A percentile compares a stretch with the other conserved stretches of the same genome.
Conservation (phyloP, 1,284 basidiomycete genomes). For the Kalmanozyma brasiliensis region DNA sequence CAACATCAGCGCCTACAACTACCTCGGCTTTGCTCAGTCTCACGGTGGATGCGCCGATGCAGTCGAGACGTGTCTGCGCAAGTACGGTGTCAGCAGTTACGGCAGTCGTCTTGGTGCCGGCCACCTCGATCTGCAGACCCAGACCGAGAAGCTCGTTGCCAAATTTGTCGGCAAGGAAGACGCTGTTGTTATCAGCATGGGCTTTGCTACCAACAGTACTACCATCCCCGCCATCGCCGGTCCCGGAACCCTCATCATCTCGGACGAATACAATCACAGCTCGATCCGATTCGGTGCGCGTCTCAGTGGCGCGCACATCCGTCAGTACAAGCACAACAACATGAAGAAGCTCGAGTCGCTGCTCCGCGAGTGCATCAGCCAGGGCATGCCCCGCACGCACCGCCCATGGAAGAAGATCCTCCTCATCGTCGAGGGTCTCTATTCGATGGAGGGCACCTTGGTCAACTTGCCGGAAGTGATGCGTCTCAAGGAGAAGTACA, state of each 20-base stretch:
- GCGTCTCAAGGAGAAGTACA: conserved; percentile 93
- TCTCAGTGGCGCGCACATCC: conserved; percentile 85
- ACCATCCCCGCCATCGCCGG: conserved; percentile 89
- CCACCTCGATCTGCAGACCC: conserved; percentile 82
- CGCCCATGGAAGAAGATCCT: conserved; percentile 99
- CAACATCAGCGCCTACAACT: conserved; percentile 99
- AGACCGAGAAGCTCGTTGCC: conserved; percentile 87
- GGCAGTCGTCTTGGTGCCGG: conserved; percentile 85
- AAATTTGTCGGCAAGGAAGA: conserved; percentile 90
- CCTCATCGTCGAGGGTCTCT: conserved; percentile 92
- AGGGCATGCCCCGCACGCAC: conserved; percentile 96
- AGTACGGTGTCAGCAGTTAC: conserved; percentile 77
- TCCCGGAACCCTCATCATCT: conserved; percentile 94
- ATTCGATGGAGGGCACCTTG: conserved; percentile 97
- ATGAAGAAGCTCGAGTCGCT: conserved; percentile 84
- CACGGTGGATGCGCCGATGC: conserved; percentile 92
- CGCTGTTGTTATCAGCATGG: conserved; percentile 91
- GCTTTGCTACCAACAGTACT: conserved; percentile 97
- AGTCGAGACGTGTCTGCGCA: conserved; percentile 73
- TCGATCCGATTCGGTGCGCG: conserved; percentile 93
- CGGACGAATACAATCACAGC: conserved; percentile 96
- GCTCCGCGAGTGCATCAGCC: conserved; percentile 90
- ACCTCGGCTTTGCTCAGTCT: conserved; percentile 96
- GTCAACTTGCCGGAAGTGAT: conserved; percentile 85
- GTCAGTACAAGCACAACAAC: conserved; percentile 97